phyloP scores from a whole-genome alignment of 1,284 basidiomycete species.

The Ustilago loliicola region DNA sequence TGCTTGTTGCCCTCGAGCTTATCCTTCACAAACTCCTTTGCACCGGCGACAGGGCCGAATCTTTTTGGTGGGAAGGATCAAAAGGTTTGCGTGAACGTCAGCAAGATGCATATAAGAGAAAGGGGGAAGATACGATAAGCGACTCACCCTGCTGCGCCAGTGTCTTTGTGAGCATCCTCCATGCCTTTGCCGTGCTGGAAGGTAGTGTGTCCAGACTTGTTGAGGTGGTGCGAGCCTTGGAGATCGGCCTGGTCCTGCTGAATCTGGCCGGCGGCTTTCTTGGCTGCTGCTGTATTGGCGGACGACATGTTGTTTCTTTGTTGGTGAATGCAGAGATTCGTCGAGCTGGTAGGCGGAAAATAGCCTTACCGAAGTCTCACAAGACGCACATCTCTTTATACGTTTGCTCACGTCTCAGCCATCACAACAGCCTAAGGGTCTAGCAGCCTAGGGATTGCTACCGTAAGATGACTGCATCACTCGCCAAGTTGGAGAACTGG shows the following conservation, averaged over 20 bases:
- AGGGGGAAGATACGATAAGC: too few relatives aligned
- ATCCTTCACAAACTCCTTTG: slow-evolving; percentile 44
- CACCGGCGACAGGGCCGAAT: slow-evolving; percentile 25
- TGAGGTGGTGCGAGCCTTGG: slow-evolving; percentile 19
- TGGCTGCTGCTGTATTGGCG: slow-evolving; percentile 41
- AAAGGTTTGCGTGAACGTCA: background rate
- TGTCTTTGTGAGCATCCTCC: slow-evolving; percentile 31
- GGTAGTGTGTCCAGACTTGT: slow-evolving; percentile 26
- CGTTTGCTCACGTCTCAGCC: too few relatives aligned
- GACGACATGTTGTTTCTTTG: slow-evolving; percentile 29
- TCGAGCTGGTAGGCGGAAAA: background rate
- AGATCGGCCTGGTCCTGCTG: slow-evolving; percentile 32
- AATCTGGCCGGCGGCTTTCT: slow-evolving; percentile 46
- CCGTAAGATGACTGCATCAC: slow-evolving; percentile 6
- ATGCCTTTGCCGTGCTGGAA: slow-evolving; percentile 40
- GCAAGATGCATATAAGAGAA: background rate
- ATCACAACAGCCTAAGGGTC: too few relatives aligned
- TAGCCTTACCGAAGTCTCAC: background rate
- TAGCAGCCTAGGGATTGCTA: too few relatives aligned
- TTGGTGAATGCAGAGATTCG: background rate
- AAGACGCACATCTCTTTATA: background rate
- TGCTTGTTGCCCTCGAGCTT: slow-evolving; percentile 20
- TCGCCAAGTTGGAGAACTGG: background rate
- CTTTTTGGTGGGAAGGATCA: slow-evolving; percentile 1
- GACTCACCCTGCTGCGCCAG: slow-evolving; percentile 35